These are phyloP conservation scores for Radiomyces spectabilis DNA, from an alignment of 192 early-diverging fungal species.

Conservation along the genomic window DNA sequence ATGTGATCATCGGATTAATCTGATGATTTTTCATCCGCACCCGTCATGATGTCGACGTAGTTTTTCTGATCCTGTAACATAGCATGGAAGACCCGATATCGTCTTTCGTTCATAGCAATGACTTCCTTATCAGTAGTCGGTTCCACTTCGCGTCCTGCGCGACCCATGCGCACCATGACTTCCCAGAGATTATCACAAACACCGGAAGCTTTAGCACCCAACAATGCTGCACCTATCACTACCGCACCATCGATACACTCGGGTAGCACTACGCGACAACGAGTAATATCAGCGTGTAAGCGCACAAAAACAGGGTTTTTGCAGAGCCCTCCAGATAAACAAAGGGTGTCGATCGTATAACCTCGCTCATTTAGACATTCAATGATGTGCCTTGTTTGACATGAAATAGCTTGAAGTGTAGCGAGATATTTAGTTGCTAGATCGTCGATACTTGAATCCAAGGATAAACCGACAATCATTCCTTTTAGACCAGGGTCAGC, in stretches of 20 bases:
- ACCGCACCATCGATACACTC: constrained; percentile 49
- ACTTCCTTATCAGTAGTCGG: constrained; percentile 29
- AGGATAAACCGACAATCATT: constrained; percentile 41
- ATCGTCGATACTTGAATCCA: constrained; percentile 40
- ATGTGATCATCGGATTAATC: no score
- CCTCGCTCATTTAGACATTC: constrained; percentile 39
- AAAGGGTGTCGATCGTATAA: constrained; percentile 46
- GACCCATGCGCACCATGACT: constrained; percentile 44
- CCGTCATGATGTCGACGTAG: constrained; percentile 50
- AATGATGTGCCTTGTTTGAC: constrained; percentile 58
- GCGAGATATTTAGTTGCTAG: constrained; percentile 53
- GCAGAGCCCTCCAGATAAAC: constrained; percentile 60
- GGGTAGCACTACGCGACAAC: constrained; percentile 46
- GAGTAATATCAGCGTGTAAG: constrained; percentile 48
- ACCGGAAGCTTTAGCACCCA: constrained; percentile 49
- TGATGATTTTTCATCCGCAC: no score
- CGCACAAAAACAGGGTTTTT: constrained; percentile 56
- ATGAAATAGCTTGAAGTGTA: constrained; percentile 49
- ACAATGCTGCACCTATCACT: constrained; percentile 60
- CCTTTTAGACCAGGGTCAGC: constrained; percentile 58
- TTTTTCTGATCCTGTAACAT: constrained; percentile 53
- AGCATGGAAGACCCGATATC: constrained; percentile 45
- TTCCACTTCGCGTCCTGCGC: constrained; percentile 34
- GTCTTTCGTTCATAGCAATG: constrained; percentile 36
- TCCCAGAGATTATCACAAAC: constrained; percentile 35